Evolutionary conservation across 2,329 filamentous ascomycete species (phyloP), one percentile per base, ranked within the genome.

Genomic region (Aspergillus fumigatus): DNA sequence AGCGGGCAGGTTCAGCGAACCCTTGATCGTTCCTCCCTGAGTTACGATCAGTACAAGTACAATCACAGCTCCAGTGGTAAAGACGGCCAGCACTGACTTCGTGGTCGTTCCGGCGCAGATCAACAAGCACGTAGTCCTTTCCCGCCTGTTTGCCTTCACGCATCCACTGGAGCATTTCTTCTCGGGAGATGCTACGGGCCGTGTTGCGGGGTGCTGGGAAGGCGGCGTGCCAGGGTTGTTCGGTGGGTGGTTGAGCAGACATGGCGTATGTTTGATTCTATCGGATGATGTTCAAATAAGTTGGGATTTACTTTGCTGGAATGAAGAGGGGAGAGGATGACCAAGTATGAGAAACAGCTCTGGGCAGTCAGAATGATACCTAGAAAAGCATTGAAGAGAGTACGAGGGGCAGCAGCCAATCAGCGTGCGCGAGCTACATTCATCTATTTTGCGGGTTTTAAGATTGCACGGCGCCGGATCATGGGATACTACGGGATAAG

Each of bases 21-120:
- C 79, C 8, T 73, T 72, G 54, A 88, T 81, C 0, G 84, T 86
- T 43, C 84, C 85, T 26, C 86, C 85, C 82, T 65, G 27, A 9
- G 8, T 27, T 25, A 41, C 21, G 35, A 48, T 50, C 50, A 57
- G 19, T 56, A 35, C 11, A 17, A 35, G 6, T 35, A 35, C 29
- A 14, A 35, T 35, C 5, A 35, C 32, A 14, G 10, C 5, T 17
- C 4, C 32, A 14, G 11, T 6, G 4, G 6, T 4, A 35, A 14
- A 35, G 11, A 35, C 4, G 11, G 4, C 11, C 6, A 14, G 11
- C 11, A 32, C 48, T 38, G 67, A 80, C 78, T 72, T 79, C 75
- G 59, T 74, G 72, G 60, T 82, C 78, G 3, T 63, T 72, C 17
- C 77, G 69, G 41, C 80, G 75, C 26, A 82, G 62, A 61, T 82